Evolutionary conservation across 1,284 basidiomycete species (phyloP), one percentile per base, ranked within the genome.

Genomic region (Athelia psychrophila): DNA sequence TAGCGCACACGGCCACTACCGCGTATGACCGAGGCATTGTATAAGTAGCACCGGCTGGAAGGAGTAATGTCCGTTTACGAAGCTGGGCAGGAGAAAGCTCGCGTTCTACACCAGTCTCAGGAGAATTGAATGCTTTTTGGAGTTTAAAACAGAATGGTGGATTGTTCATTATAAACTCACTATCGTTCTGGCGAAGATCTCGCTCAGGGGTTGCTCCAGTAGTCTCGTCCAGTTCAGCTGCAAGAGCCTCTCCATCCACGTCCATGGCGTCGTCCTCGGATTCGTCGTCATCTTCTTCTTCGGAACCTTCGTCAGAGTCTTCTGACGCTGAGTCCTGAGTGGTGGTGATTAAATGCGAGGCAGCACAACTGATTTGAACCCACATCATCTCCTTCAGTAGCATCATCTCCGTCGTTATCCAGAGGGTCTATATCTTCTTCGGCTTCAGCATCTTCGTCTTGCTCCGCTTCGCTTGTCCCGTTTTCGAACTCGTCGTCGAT

Each of bases 1-100:
- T 85, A 15, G 94, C 94, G 57, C 91, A 93, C 54, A 96, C 84
- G 15, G 95, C 94, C 69, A 97, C 95, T n/a, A 98, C 88, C 2
- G 86, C 86, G 63, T 88, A 91, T 0, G 89, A 81, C 24, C 81
- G 73, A n/a, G 77, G 77, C n/a, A 57, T 45, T 42, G 61, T 59
- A 36, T 54, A 53, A 16, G 45, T 42, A 49, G 55, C 57, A n/a
- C 61, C 58, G 20, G 65, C 53, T n/a, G 70, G 58, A 52, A 74
- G 71, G 49, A 64, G 58, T 9, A 84, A 56, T 15, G 62, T 57
- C 36, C 71, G 74, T 58, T 72, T 76, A 30, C 81, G 84, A 23
- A 77, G 63, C 47, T 78, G 76, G 8, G 86, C 81, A 5, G 89
- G 86, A 9, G 87, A 86, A 23, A 81, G 74, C 2, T 83, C 80